Evolutionary conservation across 257 asterid species (phyloP), one percentile per base, ranked within the genome.

Genomic region (Vinca minor): DNA sequence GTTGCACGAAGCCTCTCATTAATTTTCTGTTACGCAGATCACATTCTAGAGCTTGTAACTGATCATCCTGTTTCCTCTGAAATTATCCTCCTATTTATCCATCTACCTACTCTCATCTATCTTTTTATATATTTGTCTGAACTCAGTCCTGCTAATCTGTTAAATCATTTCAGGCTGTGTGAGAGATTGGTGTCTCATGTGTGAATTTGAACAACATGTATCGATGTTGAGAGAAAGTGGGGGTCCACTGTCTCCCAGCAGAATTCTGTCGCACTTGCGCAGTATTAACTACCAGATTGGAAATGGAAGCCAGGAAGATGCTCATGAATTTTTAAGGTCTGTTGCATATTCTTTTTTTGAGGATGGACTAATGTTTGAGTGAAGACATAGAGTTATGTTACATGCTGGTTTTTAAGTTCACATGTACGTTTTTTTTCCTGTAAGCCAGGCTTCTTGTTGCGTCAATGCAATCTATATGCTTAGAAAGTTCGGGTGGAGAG

Each of bases 261-360:
- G 83, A 77, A 82, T 90, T 75, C 89, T 90, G 55, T 65, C 78
- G 61, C 84, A 84, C 65, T 79, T 90, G 76, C 82, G 88, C 72
- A 79, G 87, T 63, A 81, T 81, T 62, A 87, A 85, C 69, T 57
- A 87, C 73, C 97, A 87, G 78, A 84, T 90, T 67, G 95, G 95
- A 32, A 84, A 83, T 71, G 97, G 96, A 73, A 87, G 96, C 50
- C 96, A 87, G 67, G 96, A 90, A 85, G 97, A 87, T 78, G 97
- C 97, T 57, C 97, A 90, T 73, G 97, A 90, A 67, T 90, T 90
- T 76, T 80, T 87, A 75, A 80, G 97, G 96, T 87, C 60, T 7
- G 69, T 68, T 12, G 3, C 7, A 2, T 34, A 34, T 34, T 34
- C 7, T 34, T 3, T 34, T 34, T 34, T 34, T 56, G 4, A 14